Evolutionary conservation across 768 basidiomycete species (phyloP), one percentile per base, ranked within the genome.

Genomic region (Boletus rubescentipes): DNA sequence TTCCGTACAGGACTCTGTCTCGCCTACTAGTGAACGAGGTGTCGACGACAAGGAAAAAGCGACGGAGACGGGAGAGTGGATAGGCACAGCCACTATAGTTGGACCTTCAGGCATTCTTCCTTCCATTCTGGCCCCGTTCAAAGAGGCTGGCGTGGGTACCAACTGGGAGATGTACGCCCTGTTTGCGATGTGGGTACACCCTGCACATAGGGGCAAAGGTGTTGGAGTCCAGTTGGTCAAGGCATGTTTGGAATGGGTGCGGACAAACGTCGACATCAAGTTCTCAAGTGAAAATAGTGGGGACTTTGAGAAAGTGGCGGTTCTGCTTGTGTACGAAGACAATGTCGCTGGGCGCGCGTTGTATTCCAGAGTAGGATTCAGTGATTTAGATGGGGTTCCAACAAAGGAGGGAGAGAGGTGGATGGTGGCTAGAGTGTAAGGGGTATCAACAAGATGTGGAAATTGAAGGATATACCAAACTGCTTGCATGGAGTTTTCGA

Each of bases 361-460:
- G 35, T 68, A 67, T 49, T 57, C 51, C 26, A 66, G 56, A 35
- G 8, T 21, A 15, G 61, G 67, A 15, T 70, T 70, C 45, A 46
- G 34, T 21, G 46, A 61, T 29, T 26, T 62, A 18, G 50, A 52
- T 23, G 61, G 32, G 3, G 48, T 62, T 21, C 9, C 45, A 2
- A 30, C 37, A 4, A 8, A 23, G 2, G 49, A 62, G 32, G 66
- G 57, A n/a, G 11, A 57, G 23, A 46, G n/a, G n/a, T 67, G 55
- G 55, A 69, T 67, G 67, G 42, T 30, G 16, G 12, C 39, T 15
- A 67, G 46, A 75, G 76, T 55, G 71, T 68, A 65, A 80, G 35
- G 34, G n/a, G n/a, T n/a, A n/a, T n/a, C n/a, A n/a, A 21, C 20
- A 18, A 8, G 15, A 15, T 4, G 23, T 26, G 2, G 23, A 10